Percentiles rank a stretch among this genome's conserved stretches.
These are phyloP conservation scores for Rhododendron williamsianum DNA, from an alignment of 148 eudicot genomes.

Conservation along the genomic window DNA sequence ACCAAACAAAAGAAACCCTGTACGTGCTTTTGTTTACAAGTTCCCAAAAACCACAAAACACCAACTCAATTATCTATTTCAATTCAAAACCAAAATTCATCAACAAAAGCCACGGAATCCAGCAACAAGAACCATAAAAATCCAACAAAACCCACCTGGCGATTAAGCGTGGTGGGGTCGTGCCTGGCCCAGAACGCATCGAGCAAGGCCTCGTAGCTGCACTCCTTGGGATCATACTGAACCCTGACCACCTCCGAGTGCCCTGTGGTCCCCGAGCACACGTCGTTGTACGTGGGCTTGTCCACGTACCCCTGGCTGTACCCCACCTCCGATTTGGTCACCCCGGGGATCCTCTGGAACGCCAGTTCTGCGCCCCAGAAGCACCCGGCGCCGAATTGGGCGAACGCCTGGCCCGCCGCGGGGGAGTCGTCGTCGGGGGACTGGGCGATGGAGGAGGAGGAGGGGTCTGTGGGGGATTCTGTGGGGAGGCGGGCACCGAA, in stretches of 20 bases:
- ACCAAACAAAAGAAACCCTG: not conserved
- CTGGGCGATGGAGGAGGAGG: slow-evolving; percentile 25
- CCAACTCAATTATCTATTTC: not conserved
- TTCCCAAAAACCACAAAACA: not conserved
- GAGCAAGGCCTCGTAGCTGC: slow-evolving; percentile 36
- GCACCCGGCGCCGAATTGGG: slow-evolving; percentile 45
- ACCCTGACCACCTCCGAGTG: slow-evolving; percentile 62
- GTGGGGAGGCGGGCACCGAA: slow-evolving; percentile 30
- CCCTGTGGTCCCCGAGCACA: slow-evolving; percentile 44
- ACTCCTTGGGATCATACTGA: slow-evolving; percentile 44
- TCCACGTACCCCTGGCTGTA: slow-evolving; percentile 31
- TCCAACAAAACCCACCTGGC: slow-evolving; percentile 29
- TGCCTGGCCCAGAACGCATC: slow-evolving; percentile 50
- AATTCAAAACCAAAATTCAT: not conserved
- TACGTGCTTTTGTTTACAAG: not conserved
- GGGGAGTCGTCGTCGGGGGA: slow-evolving; percentile 34
- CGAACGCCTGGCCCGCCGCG: slow-evolving; percentile 32
- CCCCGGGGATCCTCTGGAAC: slow-evolving; percentile 42
- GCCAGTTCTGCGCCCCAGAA: slow-evolving; percentile 49
- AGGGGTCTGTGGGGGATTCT: slow-evolving; percentile 18
- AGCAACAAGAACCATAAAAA: slow-evolving; percentile 7
- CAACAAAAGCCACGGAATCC: not conserved
- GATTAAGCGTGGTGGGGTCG: slow-evolving; percentile 55
- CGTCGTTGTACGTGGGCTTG: slow-evolving; percentile 38
- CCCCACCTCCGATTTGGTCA: slow-evolving; percentile 42